Percentiles rank a stretch among this genome's conserved stretches.
Conservation (phyloP, 106 monocot species). For the Platanthera zijinensis region DNA sequence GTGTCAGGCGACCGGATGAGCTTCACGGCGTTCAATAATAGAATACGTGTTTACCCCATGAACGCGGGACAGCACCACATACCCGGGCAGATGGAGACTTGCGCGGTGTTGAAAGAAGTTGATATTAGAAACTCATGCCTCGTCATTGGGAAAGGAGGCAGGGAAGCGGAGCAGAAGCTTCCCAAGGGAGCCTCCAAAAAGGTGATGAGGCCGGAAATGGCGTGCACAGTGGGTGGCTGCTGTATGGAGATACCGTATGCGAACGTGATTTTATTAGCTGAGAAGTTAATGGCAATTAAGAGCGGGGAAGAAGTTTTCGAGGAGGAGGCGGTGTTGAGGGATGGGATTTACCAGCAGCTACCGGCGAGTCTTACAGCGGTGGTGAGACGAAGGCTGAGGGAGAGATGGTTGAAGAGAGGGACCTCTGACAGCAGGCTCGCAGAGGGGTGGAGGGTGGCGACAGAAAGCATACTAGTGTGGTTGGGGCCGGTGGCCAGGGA, state of each 20-base stretch:
- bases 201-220: slow-evolving; percentile 12
- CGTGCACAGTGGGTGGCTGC: slow-evolving; percentile 29
- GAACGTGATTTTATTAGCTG: slow-evolving; percentile 27
- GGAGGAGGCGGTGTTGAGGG: slow-evolving; percentile 22
- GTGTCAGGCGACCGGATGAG: background rate
- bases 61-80: slow-evolving; percentile 1
- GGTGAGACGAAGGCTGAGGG: slow-evolving; percentile 36
- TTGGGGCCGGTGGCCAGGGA: slow-evolving; percentile 32
- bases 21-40: background rate
- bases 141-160: slow-evolving; percentile 12
- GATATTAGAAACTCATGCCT: slow-evolving; percentile 30
- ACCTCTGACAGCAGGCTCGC: slow-evolving; percentile 13
- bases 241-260: slow-evolving; percentile 33
- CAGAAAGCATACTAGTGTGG: slow-evolving; percentile 25
- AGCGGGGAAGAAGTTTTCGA: slow-evolving; percentile 11
- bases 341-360: slow-evolving; percentile 37
- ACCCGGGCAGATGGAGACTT: slow-evolving; percentile 30
- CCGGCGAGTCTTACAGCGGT: slow-evolving; percentile 23
- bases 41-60: background rate
- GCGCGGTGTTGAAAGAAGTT: background rate
- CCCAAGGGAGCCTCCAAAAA: slow-evolving; percentile 2
- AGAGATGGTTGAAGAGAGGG: slow-evolving; percentile 24
- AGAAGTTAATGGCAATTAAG: slow-evolving; percentile 16
- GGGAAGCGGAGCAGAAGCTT: background rate
- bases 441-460: slow-evolving; percentile 30